Percentiles rank a stretch among this genome's conserved stretches.
Conservation (phyloP, 2,329 filamentous ascomycete species). For the Talaromyces sp. region DNA sequence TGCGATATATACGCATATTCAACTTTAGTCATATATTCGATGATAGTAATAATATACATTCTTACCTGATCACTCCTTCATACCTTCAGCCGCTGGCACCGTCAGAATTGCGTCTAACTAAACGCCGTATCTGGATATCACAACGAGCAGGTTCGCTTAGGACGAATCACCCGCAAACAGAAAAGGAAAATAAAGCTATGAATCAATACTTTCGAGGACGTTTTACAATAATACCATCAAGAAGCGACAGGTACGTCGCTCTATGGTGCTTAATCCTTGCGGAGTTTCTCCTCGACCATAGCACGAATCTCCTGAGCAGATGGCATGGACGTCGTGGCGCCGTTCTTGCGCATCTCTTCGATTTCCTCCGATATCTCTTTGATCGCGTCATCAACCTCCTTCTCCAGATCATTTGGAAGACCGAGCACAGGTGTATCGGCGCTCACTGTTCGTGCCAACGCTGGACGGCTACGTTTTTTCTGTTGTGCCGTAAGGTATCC, state of each 20-base stretch:
- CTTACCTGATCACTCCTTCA: not conserved
- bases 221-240: not conserved
- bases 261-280: not conserved
- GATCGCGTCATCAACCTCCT: slow-evolving; percentile 73
- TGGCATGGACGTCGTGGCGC: slow-evolving; percentile 44
- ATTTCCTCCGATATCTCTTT: slow-evolving; percentile 71
- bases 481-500: slow-evolving; percentile 54
- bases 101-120: not conserved
- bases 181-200: not conserved
- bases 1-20: not conserved
- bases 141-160: not conserved
- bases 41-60: not conserved
- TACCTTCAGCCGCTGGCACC: not conserved
- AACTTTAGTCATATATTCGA: not conserved
- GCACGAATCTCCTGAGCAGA: slow-evolving; percentile 50
- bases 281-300: slow-evolving; percentile 46
- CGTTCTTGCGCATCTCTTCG: slow-evolving; percentile 53
- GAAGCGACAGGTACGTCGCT: not conserved
- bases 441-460: slow-evolving; percentile 21
- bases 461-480: slow-evolving; percentile 52
- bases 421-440: slow-evolving; percentile 64
- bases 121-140: slow-evolving; percentile 4
- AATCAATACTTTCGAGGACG: not conserved
- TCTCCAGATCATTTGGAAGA: slow-evolving; percentile 69
- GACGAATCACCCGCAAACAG: not conserved